Conservation (phyloP, 495 filamentous ascomycete genomes). For the Penicillium steckii region DNA sequence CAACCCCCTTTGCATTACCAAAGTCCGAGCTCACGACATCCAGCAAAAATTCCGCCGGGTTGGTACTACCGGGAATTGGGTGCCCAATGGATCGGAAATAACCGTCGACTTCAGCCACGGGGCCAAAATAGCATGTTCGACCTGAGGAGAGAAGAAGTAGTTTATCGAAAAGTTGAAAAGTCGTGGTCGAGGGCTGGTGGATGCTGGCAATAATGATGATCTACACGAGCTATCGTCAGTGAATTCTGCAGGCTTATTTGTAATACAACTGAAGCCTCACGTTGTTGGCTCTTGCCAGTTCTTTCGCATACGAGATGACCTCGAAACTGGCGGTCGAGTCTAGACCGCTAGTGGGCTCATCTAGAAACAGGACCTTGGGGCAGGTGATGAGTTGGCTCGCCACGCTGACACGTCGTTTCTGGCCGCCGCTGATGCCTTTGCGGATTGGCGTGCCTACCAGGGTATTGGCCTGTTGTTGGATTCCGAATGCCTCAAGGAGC, state of each 20-base stretch:
- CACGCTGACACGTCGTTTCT: constrained; percentile 75
- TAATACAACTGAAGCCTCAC: constrained; percentile 34
- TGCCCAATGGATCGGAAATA: constrained; percentile 61
- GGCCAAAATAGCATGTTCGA: constrained; percentile 66
- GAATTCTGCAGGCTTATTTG: not conserved
- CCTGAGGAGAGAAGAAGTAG: constrained; percentile 70
- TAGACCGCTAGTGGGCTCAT: constrained; percentile 79
- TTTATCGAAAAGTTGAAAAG: constrained; percentile 77
- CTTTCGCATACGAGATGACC: constrained; percentile 62
- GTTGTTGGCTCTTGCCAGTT: constrained; percentile 64
- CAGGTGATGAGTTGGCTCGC: constrained; percentile 76
- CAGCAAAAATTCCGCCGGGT: constrained; percentile 76
- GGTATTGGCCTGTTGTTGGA: constrained; percentile 60
- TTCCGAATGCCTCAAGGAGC: constrained; percentile 60
- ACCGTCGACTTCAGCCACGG: constrained; percentile 44
- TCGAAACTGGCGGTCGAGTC: constrained; percentile 70
- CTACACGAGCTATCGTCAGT: constrained; percentile 22
- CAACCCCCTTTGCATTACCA: constrained; percentile 40
- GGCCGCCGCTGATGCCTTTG: constrained; percentile 77
- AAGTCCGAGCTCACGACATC: constrained; percentile 78
- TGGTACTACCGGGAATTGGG: constrained; percentile 63
- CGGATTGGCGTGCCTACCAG: constrained; percentile 76
- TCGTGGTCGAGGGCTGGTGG: constrained; percentile 76
- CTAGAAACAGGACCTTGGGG: constrained; percentile 76
- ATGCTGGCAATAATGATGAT: constrained; percentile 75